Conservation (phyloP, 129 eudicot genomes). For the Rutidosis leptorrhynchoides region DNA sequence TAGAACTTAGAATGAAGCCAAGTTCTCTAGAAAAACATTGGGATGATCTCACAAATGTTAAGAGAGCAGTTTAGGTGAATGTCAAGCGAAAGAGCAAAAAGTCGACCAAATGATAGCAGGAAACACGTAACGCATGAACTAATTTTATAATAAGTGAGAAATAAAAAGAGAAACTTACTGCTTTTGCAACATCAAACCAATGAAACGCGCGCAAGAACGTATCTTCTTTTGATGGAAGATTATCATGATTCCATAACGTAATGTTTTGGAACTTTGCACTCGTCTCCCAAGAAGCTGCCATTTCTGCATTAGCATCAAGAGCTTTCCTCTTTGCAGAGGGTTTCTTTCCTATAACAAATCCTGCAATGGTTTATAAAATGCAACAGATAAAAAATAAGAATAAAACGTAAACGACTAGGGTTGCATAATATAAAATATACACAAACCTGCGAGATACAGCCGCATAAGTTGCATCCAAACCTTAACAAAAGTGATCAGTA, state of each 20-base stretch:
- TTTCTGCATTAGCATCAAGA: constrained; percentile 28
- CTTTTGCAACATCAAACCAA: constrained; percentile 75
- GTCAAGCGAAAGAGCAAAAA: neutral
- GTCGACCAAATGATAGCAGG: constrained; percentile 8
- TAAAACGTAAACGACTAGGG: neutral
- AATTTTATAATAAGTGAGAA: constrained; percentile 7
- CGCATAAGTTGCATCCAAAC: neutral
- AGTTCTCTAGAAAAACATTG: neutral
- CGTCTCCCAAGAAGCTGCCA: constrained; percentile 54
- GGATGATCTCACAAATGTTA: too few species aligned
- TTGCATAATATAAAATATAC: too few species aligned
- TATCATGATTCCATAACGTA: constrained; percentile 90
- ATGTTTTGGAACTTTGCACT: constrained; percentile 61
- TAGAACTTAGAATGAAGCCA: neutral
- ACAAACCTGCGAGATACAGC: neutral
- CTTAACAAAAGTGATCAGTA: neutral
- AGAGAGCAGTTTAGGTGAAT: neutral
- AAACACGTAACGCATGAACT: neutral
- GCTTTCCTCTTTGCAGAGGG: constrained; percentile 38
- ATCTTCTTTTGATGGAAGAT: constrained; percentile 87
- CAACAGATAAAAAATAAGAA: constrained; percentile 2
- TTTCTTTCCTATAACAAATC: constrained; percentile 75
- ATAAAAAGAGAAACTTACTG: constrained; percentile 55
- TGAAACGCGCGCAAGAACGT: constrained; percentile 81
- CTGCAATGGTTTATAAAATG: constrained; percentile 31